A percentile compares a stretch with the other conserved stretches of the same genome.
Conservation (phyloP, 352 stramenopile species). For the Pythium monospermum region DNA sequence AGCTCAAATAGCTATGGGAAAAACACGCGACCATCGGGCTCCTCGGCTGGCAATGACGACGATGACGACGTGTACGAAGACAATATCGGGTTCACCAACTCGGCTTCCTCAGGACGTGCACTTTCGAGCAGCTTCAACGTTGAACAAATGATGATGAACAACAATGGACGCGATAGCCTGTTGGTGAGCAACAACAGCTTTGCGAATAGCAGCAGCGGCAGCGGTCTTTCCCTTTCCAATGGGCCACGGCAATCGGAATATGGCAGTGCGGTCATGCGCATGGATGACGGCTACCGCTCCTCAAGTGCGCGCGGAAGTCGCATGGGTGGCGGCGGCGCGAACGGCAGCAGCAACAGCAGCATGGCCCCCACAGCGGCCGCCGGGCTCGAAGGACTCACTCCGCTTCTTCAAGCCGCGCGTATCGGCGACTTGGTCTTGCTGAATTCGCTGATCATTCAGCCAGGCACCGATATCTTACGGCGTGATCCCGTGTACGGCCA, state of each 20-base stretch:
- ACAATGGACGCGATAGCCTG: conserved; percentile 49
- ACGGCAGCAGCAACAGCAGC: too few relatives aligned
- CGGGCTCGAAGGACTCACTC: conserved; percentile 55
- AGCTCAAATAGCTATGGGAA: conserved; percentile 26
- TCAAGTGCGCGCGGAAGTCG: background rate
- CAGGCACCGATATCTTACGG: conserved; percentile 53
- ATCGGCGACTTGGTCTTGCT: conserved; percentile 57
- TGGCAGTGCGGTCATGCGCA: conserved; percentile 64
- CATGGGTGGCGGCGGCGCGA: too few relatives aligned
- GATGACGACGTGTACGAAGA: conserved; percentile 23
- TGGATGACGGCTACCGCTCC: conserved; percentile 38
- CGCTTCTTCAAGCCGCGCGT: conserved; percentile 62
- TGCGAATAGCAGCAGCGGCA: background rate
- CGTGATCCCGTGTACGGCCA: conserved; percentile 71
- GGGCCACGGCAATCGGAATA: conserved; percentile 43
- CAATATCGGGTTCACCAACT: conserved; percentile 19
- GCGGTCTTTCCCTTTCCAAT: background rate
- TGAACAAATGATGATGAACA: conserved; percentile 47
- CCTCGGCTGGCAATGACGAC: conserved; percentile 20
- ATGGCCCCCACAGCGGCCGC: background rate
- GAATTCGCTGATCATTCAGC: conserved; percentile 47
- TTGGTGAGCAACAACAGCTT: conserved; percentile 14
- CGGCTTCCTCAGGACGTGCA: conserved; percentile 13
- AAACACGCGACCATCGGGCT: conserved; percentile 25
- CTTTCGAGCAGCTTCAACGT: conserved; percentile 56